These are phyloP conservation scores for Wallacemonas sp. DNA, from an alignment of 208 protist species.

Conservation along the genomic window DNA sequence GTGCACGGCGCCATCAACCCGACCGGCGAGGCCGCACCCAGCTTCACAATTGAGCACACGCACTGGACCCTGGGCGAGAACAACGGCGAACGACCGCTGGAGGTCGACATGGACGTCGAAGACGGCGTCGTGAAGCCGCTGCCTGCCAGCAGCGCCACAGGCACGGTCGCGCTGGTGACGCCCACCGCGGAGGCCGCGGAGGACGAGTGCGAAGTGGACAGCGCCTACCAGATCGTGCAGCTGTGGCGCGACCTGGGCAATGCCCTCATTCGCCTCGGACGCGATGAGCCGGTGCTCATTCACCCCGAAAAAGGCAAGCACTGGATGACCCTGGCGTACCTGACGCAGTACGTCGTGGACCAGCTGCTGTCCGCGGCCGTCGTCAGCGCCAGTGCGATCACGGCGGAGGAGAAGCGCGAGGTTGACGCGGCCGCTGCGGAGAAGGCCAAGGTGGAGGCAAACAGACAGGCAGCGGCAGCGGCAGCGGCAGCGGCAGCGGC, in stretches of 20 bases:
- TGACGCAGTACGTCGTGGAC: conserved; percentile 65
- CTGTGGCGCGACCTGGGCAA: conserved; percentile 68
- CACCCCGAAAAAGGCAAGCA: conserved; percentile 44
- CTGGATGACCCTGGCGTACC: conserved; percentile 52
- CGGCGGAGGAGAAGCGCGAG: background rate
- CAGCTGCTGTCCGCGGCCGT: conserved; percentile 47
- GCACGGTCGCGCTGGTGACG: background rate
- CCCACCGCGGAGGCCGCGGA: background rate
- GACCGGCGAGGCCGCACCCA: conserved; percentile 37
- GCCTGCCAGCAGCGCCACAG: background rate
- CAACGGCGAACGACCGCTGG: background rate
- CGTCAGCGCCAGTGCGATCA: conserved; percentile 19
- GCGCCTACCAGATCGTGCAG: conserved; percentile 51
- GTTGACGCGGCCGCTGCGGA: background rate
- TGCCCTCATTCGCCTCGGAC: conserved; percentile 47
- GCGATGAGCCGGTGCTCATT: conserved; percentile 41
- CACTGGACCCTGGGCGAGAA: conserved; percentile 1
- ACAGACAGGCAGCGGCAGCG: too few species aligned
- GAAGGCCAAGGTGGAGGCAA: background rate
- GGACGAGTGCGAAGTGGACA: conserved; percentile 25
- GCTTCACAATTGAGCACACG: conserved; percentile 33
- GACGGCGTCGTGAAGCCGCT: conserved; percentile 14
- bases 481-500: background rate
- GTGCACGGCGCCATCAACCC: conserved; percentile 68
- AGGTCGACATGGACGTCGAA: background rate